Base-by-base conservation (phyloP, 345 rosid species). In the Cochlearia excelsa region DNA sequence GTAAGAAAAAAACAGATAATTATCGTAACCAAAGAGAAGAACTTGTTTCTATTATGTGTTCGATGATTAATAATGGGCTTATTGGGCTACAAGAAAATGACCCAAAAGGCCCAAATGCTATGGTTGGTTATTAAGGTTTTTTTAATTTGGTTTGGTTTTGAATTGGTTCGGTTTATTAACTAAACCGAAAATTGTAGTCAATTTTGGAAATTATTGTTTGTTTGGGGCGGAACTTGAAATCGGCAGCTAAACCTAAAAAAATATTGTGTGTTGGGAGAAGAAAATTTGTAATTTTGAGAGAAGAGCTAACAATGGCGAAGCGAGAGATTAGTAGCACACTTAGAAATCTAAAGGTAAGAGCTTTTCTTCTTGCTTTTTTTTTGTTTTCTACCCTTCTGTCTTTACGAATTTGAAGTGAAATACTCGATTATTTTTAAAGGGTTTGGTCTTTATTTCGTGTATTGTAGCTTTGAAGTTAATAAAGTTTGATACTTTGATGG, bases 321-420 rank as follows among this genome's bases (percentile, higher is more conserved):
- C 86, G 94, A 30, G 98, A 86, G 82, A 79, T 92, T 31, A 88
- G 96, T 54, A 81, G 72, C 70, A 92, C 96, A 46, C 77, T 92
- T 77, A 83, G 66, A 80, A 89, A 80, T 71, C 77, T 92, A 71
- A 92, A 86, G 96, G 98, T 92, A 78, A 51, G 3, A 4, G 49
- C 10, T 6, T 37, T 39, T 16, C 23, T 16, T 16, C 23, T 16
- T 39, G 43, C 43, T 39, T 39, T 39, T 4, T 8, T 7, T 9
- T 39, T 39, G 3, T 33, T 33, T 33, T 1, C 1, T 16, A 16
- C 23, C 23, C 23, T 16, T 16, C 23, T 39, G 1, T 39, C 3
- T 7, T 39, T 39, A 8, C 3, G 2, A 39, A 39, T 9, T 16
- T 1, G 43, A 38, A 37, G 38, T 10, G n/a, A 41, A 2, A 1